Conservation (phyloP, 2,329 filamentous ascomycete species). For the Pseudocercospora eumusae region DNA sequence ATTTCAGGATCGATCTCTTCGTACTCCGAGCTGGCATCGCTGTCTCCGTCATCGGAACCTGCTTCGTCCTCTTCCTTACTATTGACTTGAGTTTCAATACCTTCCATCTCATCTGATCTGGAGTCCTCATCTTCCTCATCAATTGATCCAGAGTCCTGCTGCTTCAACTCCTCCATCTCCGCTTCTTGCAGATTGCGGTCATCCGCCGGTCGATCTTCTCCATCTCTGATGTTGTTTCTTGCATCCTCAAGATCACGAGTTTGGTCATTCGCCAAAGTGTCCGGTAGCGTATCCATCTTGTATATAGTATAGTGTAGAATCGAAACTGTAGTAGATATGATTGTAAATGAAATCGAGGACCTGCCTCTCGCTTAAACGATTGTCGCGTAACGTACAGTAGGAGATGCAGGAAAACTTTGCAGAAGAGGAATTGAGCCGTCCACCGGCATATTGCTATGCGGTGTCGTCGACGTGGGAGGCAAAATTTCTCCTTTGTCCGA, state of each 20-base stretch:
- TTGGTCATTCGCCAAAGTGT: neutral
- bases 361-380: slow-evolving; percentile 3
- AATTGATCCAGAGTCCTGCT: neutral
- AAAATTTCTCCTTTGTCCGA: neutral
- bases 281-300: neutral
- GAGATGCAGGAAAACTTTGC: neutral
- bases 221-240: neutral
- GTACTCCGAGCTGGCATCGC: slow-evolving; percentile 1
- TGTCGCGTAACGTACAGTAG: neutral
- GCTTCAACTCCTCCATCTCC: neutral
- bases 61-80: neutral
- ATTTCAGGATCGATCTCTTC: neutral
- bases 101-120: neutral
- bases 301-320: neutral
- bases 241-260: neutral
- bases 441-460: neutral
- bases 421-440: neutral
- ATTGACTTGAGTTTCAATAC: neutral
- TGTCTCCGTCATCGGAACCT: neutral
- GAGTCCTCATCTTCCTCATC: neutral
- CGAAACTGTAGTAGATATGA: neutral
- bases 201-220: neutral
- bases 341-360: slow-evolving; percentile 1
- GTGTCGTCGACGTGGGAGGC: neutral
- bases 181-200: neutral